Conservation (phyloP, 805 yeast species). For the Clavispora santaluciae region DNA sequence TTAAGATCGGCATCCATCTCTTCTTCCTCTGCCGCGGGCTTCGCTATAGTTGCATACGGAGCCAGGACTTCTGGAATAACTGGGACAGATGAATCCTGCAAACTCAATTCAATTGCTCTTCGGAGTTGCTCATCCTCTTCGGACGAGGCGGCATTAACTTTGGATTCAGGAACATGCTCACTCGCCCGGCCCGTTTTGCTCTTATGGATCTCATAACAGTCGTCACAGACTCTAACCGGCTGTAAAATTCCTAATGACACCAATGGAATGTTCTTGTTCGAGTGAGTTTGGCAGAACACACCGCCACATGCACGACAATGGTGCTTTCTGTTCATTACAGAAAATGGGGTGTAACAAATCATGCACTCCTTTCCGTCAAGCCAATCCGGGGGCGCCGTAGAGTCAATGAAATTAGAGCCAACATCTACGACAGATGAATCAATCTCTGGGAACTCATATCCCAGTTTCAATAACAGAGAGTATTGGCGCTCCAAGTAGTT, state of each 20-base stretch:
- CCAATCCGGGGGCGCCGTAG: slow-evolving; percentile 97
- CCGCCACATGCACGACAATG: slow-evolving; percentile 98
- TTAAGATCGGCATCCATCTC: slow-evolving; percentile 81
- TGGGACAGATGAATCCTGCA: slow-evolving; percentile 46
- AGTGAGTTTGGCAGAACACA: slow-evolving; percentile 80
- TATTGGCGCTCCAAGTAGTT: slow-evolving; percentile 61
- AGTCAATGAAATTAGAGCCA: slow-evolving; percentile 61
- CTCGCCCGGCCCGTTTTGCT: slow-evolving; percentile 20
- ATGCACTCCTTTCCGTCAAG: slow-evolving; percentile 92
- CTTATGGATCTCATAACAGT: slow-evolving; percentile 65
- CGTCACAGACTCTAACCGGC: slow-evolving; percentile 91
- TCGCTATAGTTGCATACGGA: slow-evolving; percentile 9
- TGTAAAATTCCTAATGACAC: slow-evolving; percentile 83
- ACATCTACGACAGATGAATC: slow-evolving; percentile 26
- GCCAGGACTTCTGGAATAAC: slow-evolving; percentile 20
- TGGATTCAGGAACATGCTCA: not conserved
- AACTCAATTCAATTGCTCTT: slow-evolving; percentile 73
- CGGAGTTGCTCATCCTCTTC: slow-evolving; percentile 70
- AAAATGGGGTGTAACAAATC: slow-evolving; percentile 79
- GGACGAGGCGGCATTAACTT: not conserved
- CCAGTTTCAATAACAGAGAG: slow-evolving; percentile 55
- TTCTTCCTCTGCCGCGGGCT: slow-evolving; percentile 38
- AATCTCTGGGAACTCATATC: slow-evolving; percentile 59
- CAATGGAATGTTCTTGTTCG: slow-evolving; percentile 64
- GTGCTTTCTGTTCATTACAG: slow-evolving; percentile 84